Evolutionary conservation across 2,329 filamentous ascomycete genomes (phyloP), one percentile per base, ranked within the genome.

Genomic region (Trichoderma sp.): DNA sequence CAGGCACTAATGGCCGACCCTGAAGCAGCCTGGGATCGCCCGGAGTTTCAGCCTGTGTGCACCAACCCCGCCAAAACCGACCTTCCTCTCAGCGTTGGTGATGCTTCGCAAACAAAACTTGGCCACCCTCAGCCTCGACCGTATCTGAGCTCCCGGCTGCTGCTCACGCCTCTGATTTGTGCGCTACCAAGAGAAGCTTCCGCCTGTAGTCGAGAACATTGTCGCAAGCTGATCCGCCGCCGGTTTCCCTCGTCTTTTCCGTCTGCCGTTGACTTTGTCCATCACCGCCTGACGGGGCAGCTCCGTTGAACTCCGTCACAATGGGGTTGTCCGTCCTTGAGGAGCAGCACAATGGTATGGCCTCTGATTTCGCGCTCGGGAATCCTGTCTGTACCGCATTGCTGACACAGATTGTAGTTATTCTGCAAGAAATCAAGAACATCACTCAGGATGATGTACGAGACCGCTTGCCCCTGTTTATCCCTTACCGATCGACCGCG

Each of bases 271-370:
- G 57, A n/a, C 19, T n/a, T 54, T 22, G n/a, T 42, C 57, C 35
- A 57, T 58, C 50, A 52, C 53, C 67, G 48, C 64, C 64, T 39
- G 60, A 58, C 67, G 34, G 53, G 67, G 57, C 67, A 52, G 64
- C 67, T 67, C 64, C 67, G 45, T 67, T 67, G 64, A 69, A 42
- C 57, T 29, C 67, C 39, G 50, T 67, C 84, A 89, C 79, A 75
- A 97, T 97, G 93, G 90, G 88, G 75, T 84, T 91, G 80, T 97
- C 93, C 72, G 87, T 94, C 75, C 90, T 97, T 76, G 89, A 93
- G 77, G 89, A 93, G 76, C 93, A 97, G 84, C 90, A 90, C 64
- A 76, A 81, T 74, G 77, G 80, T 81, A 68, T n/a, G 66, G 42
- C 0, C 22, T 22, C 22, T 4, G 2, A 15, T 54, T 5, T n/a